Evolutionary conservation across 805 yeast species (phyloP).

Genomic region (Cyberlindnera veronae): DNA sequence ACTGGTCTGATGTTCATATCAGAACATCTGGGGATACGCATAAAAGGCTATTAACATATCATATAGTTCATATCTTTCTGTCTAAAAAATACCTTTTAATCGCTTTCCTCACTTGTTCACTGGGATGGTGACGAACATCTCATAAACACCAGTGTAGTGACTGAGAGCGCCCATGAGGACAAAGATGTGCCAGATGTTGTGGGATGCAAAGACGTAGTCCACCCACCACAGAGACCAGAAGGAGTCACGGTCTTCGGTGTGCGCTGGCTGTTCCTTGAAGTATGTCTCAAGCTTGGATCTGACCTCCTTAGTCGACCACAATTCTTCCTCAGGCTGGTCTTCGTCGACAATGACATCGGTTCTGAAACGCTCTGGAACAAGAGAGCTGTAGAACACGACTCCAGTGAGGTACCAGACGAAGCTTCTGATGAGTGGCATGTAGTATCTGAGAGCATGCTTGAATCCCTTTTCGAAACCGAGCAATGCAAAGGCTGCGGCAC

Average conservation of each 20-base stretch:
- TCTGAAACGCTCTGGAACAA: conserved; percentile 88
- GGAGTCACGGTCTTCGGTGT: conserved; percentile 30
- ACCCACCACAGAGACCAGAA: conserved; percentile 78
- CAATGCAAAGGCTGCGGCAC: conserved; percentile 60
- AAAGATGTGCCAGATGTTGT: conserved; percentile 90
- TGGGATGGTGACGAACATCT: conserved; percentile 53
- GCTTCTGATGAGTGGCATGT: conserved; percentile 68
- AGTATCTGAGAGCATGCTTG: conserved; percentile 46
- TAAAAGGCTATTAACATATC: too few species aligned
- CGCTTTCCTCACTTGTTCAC: conserved; percentile 11
- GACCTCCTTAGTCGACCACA: conserved; percentile 31
- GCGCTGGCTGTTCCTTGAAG: conserved; percentile 40
- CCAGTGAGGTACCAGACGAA: conserved; percentile 76
- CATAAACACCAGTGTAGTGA: conserved; percentile 76
- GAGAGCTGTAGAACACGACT: conserved; percentile 80
- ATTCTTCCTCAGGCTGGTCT: conserved; percentile 33
- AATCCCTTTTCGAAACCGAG: conserved; percentile 56
- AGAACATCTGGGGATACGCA: too few species aligned
- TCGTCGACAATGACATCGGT: conserved; percentile 59
- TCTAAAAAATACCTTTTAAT: too few species aligned
- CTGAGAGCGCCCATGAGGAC: conserved; percentile 88
- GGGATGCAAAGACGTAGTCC: conserved; percentile 72
- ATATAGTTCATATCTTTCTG: neutral
- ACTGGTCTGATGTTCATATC: neutral
- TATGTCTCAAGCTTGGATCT: conserved; percentile 32